phyloP scores from a whole-genome alignment of 192 early-diverging fungal species.

The Spinellus fusiger region DNA sequence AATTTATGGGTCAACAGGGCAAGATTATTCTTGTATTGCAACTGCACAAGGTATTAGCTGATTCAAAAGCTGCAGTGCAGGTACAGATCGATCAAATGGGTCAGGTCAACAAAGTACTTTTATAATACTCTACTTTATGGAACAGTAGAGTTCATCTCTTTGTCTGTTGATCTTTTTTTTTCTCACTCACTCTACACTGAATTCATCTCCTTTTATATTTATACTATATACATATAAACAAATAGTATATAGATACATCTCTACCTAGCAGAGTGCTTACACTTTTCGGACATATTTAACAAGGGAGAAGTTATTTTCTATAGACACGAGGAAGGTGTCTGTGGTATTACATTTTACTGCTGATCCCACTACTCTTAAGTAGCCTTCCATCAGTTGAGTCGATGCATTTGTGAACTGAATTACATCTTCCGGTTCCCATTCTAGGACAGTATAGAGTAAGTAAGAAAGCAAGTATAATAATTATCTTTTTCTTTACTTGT shows the following conservation, averaged over 20 bases:
- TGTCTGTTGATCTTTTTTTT: background rate
- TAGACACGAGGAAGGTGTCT: background rate
- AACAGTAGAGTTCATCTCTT: background rate
- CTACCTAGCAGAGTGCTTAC: too few relatives aligned
- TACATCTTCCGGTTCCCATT: background rate
- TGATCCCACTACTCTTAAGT: slow-evolving; percentile 1
- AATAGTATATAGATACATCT: too few relatives aligned
- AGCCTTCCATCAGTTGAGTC: slow-evolving; percentile 7
- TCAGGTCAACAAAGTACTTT: slow-evolving; percentile 22
- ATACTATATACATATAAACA: too few relatives aligned
- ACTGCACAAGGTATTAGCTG: slow-evolving; percentile 15
- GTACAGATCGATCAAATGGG: slow-evolving; percentile 10
- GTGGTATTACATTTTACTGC: background rate
- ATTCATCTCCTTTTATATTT: background rate
- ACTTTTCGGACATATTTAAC: slow-evolving; percentile 1
- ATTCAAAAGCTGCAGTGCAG: slow-evolving; percentile 13
- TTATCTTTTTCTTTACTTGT: background rate
- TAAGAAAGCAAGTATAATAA: background rate
- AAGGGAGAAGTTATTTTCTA: slow-evolving; percentile 8
- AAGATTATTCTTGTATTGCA: slow-evolving; percentile 12
- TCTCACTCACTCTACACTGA: background rate
- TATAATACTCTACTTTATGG: background rate
- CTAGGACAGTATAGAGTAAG: background rate
- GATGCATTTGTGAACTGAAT: slow-evolving; percentile 9
- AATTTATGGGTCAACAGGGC: slow-evolving; percentile 23